A percentile compares a stretch with the other conserved stretches of the same genome.
Conservation (phyloP, 257 asterid species). For the Petunia axillaris region DNA sequence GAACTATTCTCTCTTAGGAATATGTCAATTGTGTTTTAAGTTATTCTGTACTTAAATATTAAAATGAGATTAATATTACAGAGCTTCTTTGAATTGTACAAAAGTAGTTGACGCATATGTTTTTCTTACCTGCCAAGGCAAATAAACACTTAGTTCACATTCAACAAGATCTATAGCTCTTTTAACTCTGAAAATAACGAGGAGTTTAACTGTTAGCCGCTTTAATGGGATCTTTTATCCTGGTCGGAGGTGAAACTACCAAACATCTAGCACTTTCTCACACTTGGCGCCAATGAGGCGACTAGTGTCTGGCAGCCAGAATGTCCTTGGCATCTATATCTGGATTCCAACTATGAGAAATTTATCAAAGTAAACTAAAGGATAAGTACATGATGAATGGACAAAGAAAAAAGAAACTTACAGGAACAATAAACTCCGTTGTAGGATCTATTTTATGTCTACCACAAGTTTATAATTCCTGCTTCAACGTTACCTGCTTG, state of each 20-base stretch:
- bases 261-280: no score
- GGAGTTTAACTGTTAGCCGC: background rate
- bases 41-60: conserved; percentile 3
- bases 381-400: background rate
- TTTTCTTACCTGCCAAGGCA: background rate
- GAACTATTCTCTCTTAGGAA: conserved; percentile 3
- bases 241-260: no score
- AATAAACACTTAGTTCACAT: background rate
- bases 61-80: conserved; percentile 11
- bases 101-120: background rate
- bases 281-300: no score
- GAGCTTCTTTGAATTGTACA: background rate
- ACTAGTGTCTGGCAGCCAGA: background rate
- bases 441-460: background rate
- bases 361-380: background rate
- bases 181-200: background rate
- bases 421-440: background rate
- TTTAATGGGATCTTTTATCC: no score
- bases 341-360: background rate
- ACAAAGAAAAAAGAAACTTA: background rate
- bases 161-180: background rate
- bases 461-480: background rate
- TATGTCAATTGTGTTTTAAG: background rate
- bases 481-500: conserved; percentile 2
- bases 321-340: background rate